Percentiles rank a stretch among this genome's conserved stretches.
These are phyloP conservation scores for Cladosporium velox DNA, from an alignment of 2,329 filamentous ascomycete species.

Conservation along the genomic window DNA sequence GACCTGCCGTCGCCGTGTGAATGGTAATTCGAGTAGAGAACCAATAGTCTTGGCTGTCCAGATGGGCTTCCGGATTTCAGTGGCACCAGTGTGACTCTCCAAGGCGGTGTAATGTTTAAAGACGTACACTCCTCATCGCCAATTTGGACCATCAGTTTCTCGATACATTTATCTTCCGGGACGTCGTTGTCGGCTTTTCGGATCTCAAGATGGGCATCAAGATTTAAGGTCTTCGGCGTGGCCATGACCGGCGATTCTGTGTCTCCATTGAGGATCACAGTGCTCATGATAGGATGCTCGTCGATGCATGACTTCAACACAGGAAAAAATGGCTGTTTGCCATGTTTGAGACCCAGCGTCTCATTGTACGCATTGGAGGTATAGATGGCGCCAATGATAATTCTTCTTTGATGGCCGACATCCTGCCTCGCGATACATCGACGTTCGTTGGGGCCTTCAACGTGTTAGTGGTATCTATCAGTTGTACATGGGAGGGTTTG, in stretches of 20 bases:
- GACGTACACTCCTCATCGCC: slow-evolving; percentile 40
- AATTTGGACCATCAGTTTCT: slow-evolving; percentile 33
- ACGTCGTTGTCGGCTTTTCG: slow-evolving; percentile 22
- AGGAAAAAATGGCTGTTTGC: slow-evolving; percentile 21
- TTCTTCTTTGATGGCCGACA: slow-evolving; percentile 44
- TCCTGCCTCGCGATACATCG: slow-evolving; percentile 46
- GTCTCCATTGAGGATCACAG: slow-evolving; percentile 40
- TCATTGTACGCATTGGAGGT: slow-evolving; percentile 22
- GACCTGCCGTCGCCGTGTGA: slow-evolving; percentile 48
- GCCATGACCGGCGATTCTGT: slow-evolving; percentile 43
- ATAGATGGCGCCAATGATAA: slow-evolving; percentile 46
- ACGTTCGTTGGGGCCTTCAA: slow-evolving; percentile 43
- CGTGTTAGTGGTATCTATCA: neutral
- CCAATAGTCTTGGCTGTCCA: slow-evolving; percentile 17
- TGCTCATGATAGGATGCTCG: slow-evolving; percentile 42
- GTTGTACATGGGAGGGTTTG: neutral
- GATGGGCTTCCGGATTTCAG: neutral
- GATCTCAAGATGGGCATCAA: slow-evolving; percentile 44
- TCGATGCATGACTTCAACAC: slow-evolving; percentile 44
- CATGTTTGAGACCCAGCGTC: slow-evolving; percentile 24
- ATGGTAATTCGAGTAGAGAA: slow-evolving; percentile 49
- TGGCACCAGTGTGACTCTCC: slow-evolving; percentile 45
- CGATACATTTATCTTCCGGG: slow-evolving; percentile 27
- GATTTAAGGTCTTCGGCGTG: slow-evolving; percentile 37
- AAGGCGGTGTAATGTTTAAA: slow-evolving; percentile 40